These are phyloP conservation scores for Senna tora DNA, from an alignment of 306 rosid genomes.

Conservation along the genomic window DNA sequence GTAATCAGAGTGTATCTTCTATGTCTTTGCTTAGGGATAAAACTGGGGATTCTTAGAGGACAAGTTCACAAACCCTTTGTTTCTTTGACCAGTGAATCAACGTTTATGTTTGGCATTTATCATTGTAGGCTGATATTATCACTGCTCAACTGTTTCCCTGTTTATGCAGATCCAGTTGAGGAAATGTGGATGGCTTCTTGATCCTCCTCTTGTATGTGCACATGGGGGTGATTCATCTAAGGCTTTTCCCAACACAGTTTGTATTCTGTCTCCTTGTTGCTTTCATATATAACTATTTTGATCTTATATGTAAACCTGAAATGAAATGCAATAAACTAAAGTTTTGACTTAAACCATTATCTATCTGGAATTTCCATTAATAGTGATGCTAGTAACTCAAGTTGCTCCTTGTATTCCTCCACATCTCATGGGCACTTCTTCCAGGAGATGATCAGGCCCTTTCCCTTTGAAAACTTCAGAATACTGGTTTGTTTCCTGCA, in stretches of 20 bases:
- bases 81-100: background rate
- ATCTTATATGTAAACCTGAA: background rate
- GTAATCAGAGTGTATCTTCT: background rate
- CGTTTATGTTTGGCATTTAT: background rate
- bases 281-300: background rate
- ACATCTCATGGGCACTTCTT: background rate
- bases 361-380: background rate
- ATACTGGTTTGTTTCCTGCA: too few relatives aligned
- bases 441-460: too few relatives aligned
- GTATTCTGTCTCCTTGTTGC: background rate
- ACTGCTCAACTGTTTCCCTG: background rate
- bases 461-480: too few relatives aligned
- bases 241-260: slow-evolving; percentile 82
- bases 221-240: slow-evolving; percentile 88
- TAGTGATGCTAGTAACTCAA: background rate
- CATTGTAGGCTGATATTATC: too few relatives aligned
- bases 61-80: background rate
- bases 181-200: slow-evolving; percentile 66
- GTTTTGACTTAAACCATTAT: background rate
- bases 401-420: background rate
- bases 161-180: slow-evolving; percentile 53
- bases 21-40: background rate
- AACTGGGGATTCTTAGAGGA: background rate
- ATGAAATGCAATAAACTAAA: background rate
- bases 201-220: slow-evolving; percentile 88